A percentile compares a stretch with the other conserved stretches of the same genome.
These are phyloP conservation scores for Cyberlindnera bimundalis DNA, from an alignment of 805 yeast species.

Conservation along the genomic window DNA sequence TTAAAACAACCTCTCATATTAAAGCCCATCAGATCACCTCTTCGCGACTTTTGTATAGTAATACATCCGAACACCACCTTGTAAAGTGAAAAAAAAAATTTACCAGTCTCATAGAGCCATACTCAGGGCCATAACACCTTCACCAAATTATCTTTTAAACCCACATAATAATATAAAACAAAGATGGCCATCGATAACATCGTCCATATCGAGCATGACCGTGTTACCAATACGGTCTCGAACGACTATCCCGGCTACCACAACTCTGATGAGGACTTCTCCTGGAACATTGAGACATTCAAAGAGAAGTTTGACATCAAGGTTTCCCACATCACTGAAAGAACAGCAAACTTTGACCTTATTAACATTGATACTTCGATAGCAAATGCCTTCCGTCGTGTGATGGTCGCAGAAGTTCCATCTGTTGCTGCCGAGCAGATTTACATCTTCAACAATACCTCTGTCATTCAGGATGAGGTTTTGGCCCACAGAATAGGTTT, in stretches of 20 bases:
- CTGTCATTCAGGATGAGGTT: constrained; percentile 96
- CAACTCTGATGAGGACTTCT: constrained; percentile 53
- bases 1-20: too few species aligned
- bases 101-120: not conserved
- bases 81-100: constrained; percentile 1
- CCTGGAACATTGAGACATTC: constrained; percentile 85
- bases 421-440: constrained; percentile 93
- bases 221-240: constrained; percentile 85
- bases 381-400: constrained; percentile 94
- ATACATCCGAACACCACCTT: constrained; percentile 3
- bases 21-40: too few species aligned
- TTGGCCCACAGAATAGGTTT: constrained; percentile 93
- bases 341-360: constrained; percentile 83
- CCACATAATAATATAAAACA: not conserved
- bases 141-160: not conserved
- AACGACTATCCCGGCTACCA: constrained; percentile 91
- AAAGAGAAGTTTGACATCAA: constrained; percentile 62
- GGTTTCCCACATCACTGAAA: constrained; percentile 59
- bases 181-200: constrained; percentile 40
- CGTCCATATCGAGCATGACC: constrained; percentile 84
- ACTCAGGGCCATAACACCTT: not conserved
- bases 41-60: too few species aligned
- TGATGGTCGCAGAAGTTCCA: constrained; percentile 96
- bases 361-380: constrained; percentile 85
- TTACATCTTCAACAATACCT: constrained; percentile 87